Percentiles rank a stretch among this genome's conserved stretches.
Evolutionary conservation across 768 basidiomycete genomes (phyloP).

Genomic region (Daedaleopsis sinensis): DNA sequence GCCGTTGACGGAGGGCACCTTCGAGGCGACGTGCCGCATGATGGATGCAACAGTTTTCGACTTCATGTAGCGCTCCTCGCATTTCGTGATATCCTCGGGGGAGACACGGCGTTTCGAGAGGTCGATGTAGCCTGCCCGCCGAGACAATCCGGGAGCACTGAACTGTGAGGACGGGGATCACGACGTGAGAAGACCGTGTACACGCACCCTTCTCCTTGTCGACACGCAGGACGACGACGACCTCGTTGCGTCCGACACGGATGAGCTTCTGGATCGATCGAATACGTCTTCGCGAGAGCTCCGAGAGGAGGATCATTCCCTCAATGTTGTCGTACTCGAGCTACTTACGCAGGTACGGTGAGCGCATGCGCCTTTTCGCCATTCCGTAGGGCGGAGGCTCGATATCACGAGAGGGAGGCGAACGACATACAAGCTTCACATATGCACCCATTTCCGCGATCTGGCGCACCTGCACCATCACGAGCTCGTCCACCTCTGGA

Average conservation of each 20-base stretch:
- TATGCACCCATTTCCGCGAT: slow-evolving; percentile 99
- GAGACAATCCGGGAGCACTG: neutral
- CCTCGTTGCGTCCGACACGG: slow-evolving; percentile 95
- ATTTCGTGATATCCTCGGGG: slow-evolving; percentile 97
- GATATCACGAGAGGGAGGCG: neutral
- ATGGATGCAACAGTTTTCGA: slow-evolving; percentile 95
- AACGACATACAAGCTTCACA: slow-evolving; percentile 83
- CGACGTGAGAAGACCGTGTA: neutral
- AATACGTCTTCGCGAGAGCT: slow-evolving; percentile 94
- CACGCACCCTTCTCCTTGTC: slow-evolving; percentile 96
- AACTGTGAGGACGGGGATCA: neutral
- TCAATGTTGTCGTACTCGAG: slow-evolving; percentile 99
- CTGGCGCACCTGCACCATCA: slow-evolving; percentile 99
- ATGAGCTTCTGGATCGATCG: slow-evolving; percentile 98
- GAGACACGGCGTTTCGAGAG: slow-evolving; percentile 97
- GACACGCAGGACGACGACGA: slow-evolving; percentile 95
- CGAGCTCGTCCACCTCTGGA: slow-evolving; percentile 96
- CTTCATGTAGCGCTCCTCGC: slow-evolving; percentile 98
- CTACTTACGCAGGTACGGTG: slow-evolving; percentile 41
- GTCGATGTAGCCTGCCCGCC: slow-evolving; percentile 89
- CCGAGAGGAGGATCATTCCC: slow-evolving; percentile 99
- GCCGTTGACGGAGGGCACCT: slow-evolving; percentile 54
- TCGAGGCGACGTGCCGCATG: slow-evolving; percentile 87
- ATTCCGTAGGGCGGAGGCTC: neutral
- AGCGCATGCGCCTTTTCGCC: neutral